Evolutionary conservation across 345 rosid genomes (phyloP).

Genomic region (Barbarea vulgaris): DNA sequence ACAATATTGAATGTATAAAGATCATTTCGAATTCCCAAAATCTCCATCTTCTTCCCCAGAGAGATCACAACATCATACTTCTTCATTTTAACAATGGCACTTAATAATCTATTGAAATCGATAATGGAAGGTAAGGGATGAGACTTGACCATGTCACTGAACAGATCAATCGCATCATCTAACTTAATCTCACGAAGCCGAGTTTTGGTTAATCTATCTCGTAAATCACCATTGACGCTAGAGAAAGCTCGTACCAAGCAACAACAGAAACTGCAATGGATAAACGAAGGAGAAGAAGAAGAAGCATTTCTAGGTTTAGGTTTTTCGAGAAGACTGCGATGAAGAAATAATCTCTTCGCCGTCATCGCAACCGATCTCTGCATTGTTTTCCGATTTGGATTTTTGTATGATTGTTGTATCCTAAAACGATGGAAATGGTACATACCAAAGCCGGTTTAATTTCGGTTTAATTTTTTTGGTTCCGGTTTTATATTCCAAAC

Average conservation of each 20-base stretch:
- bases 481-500: conserved; percentile 11
- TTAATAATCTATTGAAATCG: conserved; percentile 30
- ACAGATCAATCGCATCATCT: conserved; percentile 29
- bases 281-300: conserved; percentile 11
- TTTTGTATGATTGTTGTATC: neutral
- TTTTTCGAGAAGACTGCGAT: conserved; percentile 20
- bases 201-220: conserved; percentile 24
- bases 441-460: conserved; percentile 4
- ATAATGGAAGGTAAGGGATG: conserved; percentile 27
- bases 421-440: neutral
- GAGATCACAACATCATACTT: conserved; percentile 32
- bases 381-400: conserved; percentile 5
- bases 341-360: conserved; percentile 26
- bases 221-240: neutral
- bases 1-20: conserved; percentile 30
- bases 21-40: conserved; percentile 24
- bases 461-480: conserved; percentile 1
- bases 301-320: neutral
- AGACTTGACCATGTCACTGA: conserved; percentile 29
- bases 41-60: conserved; percentile 30
- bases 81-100: conserved; percentile 30
- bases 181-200: conserved; percentile 25
- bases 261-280: conserved; percentile 24
- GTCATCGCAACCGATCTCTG: conserved; percentile 34
- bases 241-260: conserved; percentile 23